phyloP scores from a whole-genome alignment of 129 eudicot species.

The Artemisia annua region DNA sequence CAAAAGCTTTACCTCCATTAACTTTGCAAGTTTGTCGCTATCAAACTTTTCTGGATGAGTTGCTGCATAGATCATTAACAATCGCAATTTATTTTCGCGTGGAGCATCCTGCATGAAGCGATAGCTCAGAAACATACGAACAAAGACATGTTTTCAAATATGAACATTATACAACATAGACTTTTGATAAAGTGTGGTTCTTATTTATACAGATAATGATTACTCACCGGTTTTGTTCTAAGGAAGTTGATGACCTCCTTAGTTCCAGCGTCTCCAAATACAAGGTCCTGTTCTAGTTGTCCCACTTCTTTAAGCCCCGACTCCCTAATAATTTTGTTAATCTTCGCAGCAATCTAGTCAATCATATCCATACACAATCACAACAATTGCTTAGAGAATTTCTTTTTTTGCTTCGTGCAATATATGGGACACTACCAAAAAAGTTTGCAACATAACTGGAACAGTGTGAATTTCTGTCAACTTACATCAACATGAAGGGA shows the following conservation, averaged over 20 bases:
- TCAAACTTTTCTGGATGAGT: constrained; percentile 80
- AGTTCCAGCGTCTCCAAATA: constrained; percentile 98
- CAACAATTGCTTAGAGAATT: constrained; percentile 3
- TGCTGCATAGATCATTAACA: constrained; percentile 92
- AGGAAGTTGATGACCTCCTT: constrained; percentile 81
- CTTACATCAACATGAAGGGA: constrained; percentile 98
- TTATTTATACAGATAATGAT: constrained; percentile 6
- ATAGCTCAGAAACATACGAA: constrained; percentile 10
- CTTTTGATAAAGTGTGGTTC: neutral
- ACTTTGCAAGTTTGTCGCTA: constrained; percentile 59
- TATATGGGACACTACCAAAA: neutral
- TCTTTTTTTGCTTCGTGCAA: constrained; percentile 10
- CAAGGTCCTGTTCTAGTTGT: constrained; percentile 93
- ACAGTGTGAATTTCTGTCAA: constrained; percentile 17
- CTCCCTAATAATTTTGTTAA: constrained; percentile 76
- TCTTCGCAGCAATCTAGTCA: constrained; percentile 82
- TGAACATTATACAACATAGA: constrained; percentile 6
- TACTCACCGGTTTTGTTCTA: constrained; percentile 59
- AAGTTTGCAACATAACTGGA: constrained; percentile 7
- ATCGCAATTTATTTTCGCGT: constrained; percentile 77
- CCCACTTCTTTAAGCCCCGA: constrained; percentile 84
- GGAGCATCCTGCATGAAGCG: constrained; percentile 65
- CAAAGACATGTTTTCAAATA: neutral
- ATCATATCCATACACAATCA: constrained; percentile 13
- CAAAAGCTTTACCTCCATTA: constrained; percentile 60